Evolutionary conservation across 2,329 filamentous ascomycete genomes (phyloP).

Genomic region (Catunica adiposa): DNA sequence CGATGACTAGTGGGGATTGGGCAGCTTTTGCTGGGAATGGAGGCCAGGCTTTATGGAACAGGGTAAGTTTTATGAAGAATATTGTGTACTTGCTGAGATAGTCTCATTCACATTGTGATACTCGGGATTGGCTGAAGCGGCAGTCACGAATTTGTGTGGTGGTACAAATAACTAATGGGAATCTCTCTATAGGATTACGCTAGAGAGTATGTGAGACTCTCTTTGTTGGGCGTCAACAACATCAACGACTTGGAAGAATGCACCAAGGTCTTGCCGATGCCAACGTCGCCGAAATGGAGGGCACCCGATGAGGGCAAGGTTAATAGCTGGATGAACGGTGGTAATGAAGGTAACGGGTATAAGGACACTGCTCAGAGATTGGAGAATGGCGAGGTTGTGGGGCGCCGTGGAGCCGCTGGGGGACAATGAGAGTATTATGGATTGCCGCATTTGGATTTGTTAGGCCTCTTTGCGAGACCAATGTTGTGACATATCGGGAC

Average conservation of each 20-base stretch:
- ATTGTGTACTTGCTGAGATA: no score
- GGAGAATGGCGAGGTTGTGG: background rate
- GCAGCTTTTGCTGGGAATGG: conserved; percentile 21
- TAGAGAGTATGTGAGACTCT: conserved; percentile 36
- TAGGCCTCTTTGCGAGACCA: no score
- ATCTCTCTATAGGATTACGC: conserved; percentile 26
- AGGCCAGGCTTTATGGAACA: conserved; percentile 26
- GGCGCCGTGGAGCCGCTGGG: background rate
- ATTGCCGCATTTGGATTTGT: no score
- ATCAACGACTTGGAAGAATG: conserved; percentile 39
- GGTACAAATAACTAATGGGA: no score
- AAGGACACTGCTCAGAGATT: background rate
- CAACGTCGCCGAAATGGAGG: background rate
- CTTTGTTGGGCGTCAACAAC: conserved; percentile 38
- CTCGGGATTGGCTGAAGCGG: no score
- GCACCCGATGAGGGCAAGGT: conserved; percentile 16
- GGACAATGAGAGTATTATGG: background rate
- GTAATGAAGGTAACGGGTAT: background rate
- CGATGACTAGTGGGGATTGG: conserved; percentile 24
- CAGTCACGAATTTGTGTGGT: no score
- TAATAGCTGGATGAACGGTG: conserved; percentile 18
- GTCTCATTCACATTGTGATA: no score
- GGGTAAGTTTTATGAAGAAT: conserved; percentile 19
- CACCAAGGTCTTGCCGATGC: conserved; percentile 31
- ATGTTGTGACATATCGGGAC: no score